A percentile compares a stretch with the other conserved stretches of the same genome.
phyloP scores from a whole-genome alignment of 2,329 filamentous ascomycete genomes.

The Cordyceps tenuipes region DNA sequence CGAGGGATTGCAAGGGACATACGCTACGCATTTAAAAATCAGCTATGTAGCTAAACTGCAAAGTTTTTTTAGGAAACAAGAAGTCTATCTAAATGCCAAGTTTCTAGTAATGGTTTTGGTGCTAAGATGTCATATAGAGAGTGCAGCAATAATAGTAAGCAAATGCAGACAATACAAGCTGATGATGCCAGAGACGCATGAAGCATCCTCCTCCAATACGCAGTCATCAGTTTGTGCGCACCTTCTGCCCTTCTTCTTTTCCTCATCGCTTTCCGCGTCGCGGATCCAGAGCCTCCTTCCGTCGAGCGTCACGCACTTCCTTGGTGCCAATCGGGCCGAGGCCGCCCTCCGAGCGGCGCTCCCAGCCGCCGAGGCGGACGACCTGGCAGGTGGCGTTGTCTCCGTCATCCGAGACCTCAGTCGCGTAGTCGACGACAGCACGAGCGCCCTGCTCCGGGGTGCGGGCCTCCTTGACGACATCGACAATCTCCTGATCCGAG shows the following conservation, averaged over 20 bases:
- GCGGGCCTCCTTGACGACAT: constrained; percentile 85
- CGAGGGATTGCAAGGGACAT: neutral
- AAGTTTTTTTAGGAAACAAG: neutral
- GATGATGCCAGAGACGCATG: neutral
- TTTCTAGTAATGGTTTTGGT: neutral
- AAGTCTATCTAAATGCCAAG: neutral
- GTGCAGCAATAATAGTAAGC: neutral
- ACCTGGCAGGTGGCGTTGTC: constrained; percentile 65
- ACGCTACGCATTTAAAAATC: neutral
- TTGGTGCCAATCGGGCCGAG: constrained; percentile 84
- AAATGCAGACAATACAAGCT: neutral
- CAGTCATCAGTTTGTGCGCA: neutral
- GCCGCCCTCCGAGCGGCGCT: constrained; percentile 71
- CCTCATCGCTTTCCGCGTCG: constrained; percentile 29
- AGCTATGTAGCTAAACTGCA: neutral
- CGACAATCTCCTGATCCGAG: constrained; percentile 89
- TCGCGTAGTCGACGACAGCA: constrained; percentile 77
- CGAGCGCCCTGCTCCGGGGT: constrained; percentile 81
- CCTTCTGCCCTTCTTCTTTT: neutral
- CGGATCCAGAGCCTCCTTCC: constrained; percentile 73
- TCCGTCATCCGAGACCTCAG: constrained; percentile 63
- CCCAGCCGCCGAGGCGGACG: constrained; percentile 60
- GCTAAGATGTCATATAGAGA: neutral
- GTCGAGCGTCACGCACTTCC: constrained; percentile 79
- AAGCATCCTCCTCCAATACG: neutral